These are phyloP conservation scores for Pseudohalonectria lignicola DNA, from an alignment of 2,329 filamentous ascomycete species.

Conservation along the genomic window DNA sequence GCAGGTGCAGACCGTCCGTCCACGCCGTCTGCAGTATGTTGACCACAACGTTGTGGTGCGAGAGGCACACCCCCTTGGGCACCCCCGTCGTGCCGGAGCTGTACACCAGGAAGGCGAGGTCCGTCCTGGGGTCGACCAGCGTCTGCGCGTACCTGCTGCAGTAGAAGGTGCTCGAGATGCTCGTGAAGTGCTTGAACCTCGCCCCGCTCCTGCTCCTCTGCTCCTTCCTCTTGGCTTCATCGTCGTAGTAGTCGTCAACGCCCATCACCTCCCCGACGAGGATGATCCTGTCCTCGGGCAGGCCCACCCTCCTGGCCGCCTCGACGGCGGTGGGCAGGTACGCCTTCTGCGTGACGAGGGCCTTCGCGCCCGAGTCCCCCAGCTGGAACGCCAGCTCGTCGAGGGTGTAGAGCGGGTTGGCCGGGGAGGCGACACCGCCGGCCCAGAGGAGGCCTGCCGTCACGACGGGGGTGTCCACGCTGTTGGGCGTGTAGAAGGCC, in stretches of 20 bases:
- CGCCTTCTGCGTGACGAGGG: conserved; percentile 60
- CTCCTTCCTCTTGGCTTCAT: background rate
- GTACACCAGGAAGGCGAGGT: conserved; percentile 79
- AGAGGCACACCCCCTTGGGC: conserved; percentile 85
- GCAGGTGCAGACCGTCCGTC: conserved; percentile 44
- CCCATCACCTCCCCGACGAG: conserved; percentile 70
- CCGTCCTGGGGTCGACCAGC: conserved; percentile 55
- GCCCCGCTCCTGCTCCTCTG: conserved; percentile 34
- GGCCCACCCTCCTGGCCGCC: conserved; percentile 59
- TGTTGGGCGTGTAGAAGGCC: conserved; percentile 74
- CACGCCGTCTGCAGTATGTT: conserved; percentile 50
- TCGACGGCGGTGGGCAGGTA: conserved; percentile 53
- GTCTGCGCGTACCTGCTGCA: conserved; percentile 42
- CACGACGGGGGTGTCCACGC: conserved; percentile 67
- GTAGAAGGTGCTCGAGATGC: conserved; percentile 53
- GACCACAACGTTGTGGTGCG: conserved; percentile 70
- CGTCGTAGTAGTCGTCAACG: no score
- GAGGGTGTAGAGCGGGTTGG: conserved; percentile 77
- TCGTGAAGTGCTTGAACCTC: conserved; percentile 62
- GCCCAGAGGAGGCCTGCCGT: conserved; percentile 77
- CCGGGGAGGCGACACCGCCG: conserved; percentile 71
- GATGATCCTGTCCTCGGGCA: conserved; percentile 62
- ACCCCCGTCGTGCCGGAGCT: conserved; percentile 83
- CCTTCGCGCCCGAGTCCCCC: conserved; percentile 64
- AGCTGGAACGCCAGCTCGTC: conserved; percentile 81